Conservation (phyloP, 345 rosid genomes). For the Geranium brycei region DNA sequence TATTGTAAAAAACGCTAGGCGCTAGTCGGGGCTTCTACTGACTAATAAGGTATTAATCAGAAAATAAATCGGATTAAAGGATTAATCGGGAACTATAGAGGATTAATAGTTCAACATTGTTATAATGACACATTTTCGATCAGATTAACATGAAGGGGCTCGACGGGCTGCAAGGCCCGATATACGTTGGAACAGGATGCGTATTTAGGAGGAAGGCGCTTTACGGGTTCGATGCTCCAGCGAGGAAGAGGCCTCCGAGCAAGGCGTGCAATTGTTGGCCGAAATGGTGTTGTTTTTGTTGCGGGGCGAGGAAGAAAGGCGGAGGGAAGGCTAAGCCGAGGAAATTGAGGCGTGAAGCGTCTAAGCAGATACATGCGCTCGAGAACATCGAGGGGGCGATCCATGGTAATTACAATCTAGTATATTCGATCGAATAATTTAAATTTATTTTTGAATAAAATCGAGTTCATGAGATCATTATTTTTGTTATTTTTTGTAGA, state of each 20-base stretch:
- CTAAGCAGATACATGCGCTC: slow-evolving; percentile 84
- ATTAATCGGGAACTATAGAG: too few relatives aligned
- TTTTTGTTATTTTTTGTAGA: slow-evolving; percentile 21
- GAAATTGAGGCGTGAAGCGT: slow-evolving; percentile 64
- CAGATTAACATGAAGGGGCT: slow-evolving; percentile 98
- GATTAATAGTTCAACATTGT: too few relatives aligned
- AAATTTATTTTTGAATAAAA: too few relatives aligned
- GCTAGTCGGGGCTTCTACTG: too few relatives aligned
- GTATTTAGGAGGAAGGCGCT: slow-evolving; percentile 93
- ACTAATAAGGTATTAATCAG: too few relatives aligned
- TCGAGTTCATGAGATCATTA: neutral
- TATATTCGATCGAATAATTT: too few relatives aligned
- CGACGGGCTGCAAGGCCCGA: slow-evolving; percentile 98
- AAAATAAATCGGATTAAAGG: too few relatives aligned
- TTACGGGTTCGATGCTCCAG: slow-evolving; percentile 83
- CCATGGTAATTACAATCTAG: slow-evolving; percentile 27
- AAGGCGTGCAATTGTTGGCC: slow-evolving; percentile 97
- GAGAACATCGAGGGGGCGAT: slow-evolving; percentile 69
- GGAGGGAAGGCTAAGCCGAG: slow-evolving; percentile 47
- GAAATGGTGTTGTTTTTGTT: slow-evolving; percentile 71
- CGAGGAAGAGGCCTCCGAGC: slow-evolving; percentile 76
- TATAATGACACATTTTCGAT: neutral
- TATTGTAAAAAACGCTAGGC: too few relatives aligned
- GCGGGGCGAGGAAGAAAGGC: slow-evolving; percentile 65
- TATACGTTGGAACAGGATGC: slow-evolving; percentile 94